These are phyloP conservation scores for Diaporthe citri DNA, from an alignment of 2,329 filamentous ascomycete species.

Conservation along the genomic window DNA sequence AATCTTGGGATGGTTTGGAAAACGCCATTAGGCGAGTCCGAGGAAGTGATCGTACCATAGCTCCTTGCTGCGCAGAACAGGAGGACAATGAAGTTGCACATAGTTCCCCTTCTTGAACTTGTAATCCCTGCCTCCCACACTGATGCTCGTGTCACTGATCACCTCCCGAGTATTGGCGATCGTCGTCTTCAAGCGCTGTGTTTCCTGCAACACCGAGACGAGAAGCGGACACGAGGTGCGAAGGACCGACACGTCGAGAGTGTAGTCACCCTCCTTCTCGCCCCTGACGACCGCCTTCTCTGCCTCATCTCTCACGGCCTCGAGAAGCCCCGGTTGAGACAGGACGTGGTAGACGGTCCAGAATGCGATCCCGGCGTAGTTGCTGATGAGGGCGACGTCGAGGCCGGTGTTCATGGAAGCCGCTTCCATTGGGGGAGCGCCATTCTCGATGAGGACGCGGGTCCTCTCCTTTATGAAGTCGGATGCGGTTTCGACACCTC, in stretches of 20 bases:
- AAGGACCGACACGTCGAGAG: constrained; percentile 51
- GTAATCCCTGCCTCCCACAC: constrained; percentile 45
- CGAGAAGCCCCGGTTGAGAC: constrained; percentile 53
- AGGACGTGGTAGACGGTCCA: constrained; percentile 59
- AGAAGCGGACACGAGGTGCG: constrained; percentile 51
- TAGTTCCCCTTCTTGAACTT: constrained; percentile 50
- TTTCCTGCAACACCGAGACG: constrained; percentile 53
- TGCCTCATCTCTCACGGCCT: constrained; percentile 55
- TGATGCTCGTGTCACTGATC: constrained; percentile 48
- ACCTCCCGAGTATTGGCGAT: constrained; percentile 48
- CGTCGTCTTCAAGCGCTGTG: constrained; percentile 47
- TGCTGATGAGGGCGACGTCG: constrained; percentile 53
- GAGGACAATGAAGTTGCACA: constrained; percentile 47
- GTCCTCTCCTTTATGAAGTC: constrained; percentile 23
- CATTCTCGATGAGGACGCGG: not conserved
- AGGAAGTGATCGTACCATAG: not conserved
- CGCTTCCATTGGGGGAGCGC: constrained; percentile 7
- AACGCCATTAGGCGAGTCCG: not conserved
- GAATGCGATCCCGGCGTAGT: constrained; percentile 57
- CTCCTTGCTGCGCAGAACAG: constrained; percentile 44
- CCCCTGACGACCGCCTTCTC: constrained; percentile 44
- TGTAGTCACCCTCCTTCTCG: constrained; percentile 24
- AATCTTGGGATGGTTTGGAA: not conserved
- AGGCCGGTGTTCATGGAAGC: constrained; percentile 25
- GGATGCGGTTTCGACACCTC: constrained; percentile 29